Conservation (phyloP, 23 red algal species). For the Gracilaria gracilis region DNA sequence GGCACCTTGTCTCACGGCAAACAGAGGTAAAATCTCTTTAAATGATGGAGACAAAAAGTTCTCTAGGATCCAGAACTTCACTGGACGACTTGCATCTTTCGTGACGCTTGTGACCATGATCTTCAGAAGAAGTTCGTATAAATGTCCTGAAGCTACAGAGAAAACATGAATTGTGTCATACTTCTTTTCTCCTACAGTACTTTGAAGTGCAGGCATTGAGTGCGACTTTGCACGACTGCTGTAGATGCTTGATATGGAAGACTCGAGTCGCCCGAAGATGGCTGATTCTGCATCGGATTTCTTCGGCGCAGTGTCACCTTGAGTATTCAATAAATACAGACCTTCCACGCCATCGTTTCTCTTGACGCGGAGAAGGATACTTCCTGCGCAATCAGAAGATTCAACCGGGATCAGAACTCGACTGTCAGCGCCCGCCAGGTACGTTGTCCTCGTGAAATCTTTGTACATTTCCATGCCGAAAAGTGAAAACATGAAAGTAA, state of each 20-base stretch:
- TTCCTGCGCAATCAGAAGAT: constrained; percentile 60
- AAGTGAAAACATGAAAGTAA: constrained; percentile 58
- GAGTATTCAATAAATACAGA: constrained; percentile 21
- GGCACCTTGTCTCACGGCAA: constrained; percentile 78
- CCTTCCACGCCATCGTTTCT: constrained; percentile 63
- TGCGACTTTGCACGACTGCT: neutral
- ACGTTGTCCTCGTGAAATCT: constrained; percentile 41
- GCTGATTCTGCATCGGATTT: neutral
- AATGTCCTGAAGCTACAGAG: constrained; percentile 94
- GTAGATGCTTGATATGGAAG: neutral
- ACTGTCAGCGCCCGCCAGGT: constrained; percentile 37
- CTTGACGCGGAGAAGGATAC: constrained; percentile 65
- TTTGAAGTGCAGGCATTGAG: neutral
- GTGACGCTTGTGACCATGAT: constrained; percentile 97
- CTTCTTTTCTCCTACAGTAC: neutral
- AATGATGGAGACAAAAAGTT: constrained; percentile 97
- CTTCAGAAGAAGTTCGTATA: constrained; percentile 95
- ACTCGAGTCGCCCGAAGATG: neutral
- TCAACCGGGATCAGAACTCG: constrained; percentile 62
- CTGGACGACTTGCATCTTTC: constrained; percentile 63
- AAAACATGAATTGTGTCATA: constrained; percentile 86
- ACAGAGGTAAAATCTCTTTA: constrained; percentile 81
- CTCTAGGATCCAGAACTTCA: constrained; percentile 97
- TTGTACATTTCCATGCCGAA: constrained; percentile 62
- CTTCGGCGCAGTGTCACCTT: neutral